These are phyloP conservation scores for Rhodotorula graminis DNA, from an alignment of 768 basidiomycete species.

Conservation along the genomic window DNA sequence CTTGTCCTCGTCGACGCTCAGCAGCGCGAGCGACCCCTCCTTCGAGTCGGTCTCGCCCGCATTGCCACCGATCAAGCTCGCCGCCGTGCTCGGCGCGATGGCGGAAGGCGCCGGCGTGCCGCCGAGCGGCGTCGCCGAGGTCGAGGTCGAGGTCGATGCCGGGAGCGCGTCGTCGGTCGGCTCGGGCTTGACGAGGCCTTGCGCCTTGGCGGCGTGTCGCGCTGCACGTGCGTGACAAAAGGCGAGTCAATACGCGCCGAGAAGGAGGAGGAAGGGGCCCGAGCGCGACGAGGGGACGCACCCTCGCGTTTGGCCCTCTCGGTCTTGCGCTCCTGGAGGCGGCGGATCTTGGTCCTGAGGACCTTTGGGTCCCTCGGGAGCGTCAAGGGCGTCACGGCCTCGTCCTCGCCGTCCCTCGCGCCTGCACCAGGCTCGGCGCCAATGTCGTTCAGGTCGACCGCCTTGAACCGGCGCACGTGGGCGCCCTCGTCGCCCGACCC, in stretches of 20 bases:
- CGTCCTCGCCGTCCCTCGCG: background rate
- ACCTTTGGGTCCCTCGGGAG: conserved; percentile 39
- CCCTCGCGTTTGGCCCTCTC: conserved; percentile 35
- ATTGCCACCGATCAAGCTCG: too few relatives aligned
- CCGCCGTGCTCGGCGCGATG: background rate
- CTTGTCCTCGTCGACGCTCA: conserved; percentile 29
- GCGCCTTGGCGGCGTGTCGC: conserved; percentile 10
- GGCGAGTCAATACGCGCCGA: background rate
- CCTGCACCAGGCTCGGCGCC: conserved; percentile 23
- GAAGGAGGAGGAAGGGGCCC: background rate
- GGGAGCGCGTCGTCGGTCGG: conserved; percentile 23
- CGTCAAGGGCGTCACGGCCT: conserved; percentile 37
- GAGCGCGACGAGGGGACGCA: background rate
- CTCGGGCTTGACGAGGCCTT: conserved; percentile 30
- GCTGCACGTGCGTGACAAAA: background rate
- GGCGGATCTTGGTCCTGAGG: conserved; percentile 29
- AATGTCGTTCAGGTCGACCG: conserved; percentile 41
- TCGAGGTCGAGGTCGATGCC: background rate
- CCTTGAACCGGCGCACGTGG: conserved; percentile 14
- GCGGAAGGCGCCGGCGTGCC: conserved; percentile 1
- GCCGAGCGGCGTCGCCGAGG: background rate
- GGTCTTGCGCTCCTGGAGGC: conserved; percentile 33
- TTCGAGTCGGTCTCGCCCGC: conserved; percentile 22
- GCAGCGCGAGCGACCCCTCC: conserved; percentile 20
- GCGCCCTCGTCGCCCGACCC: too few relatives aligned